Percentiles rank a stretch among this genome's conserved stretches.
These are phyloP conservation scores for Pseudogymnoascus sp. DNA, from an alignment of 2,329 filamentous ascomycete species.

Conservation along the genomic window DNA sequence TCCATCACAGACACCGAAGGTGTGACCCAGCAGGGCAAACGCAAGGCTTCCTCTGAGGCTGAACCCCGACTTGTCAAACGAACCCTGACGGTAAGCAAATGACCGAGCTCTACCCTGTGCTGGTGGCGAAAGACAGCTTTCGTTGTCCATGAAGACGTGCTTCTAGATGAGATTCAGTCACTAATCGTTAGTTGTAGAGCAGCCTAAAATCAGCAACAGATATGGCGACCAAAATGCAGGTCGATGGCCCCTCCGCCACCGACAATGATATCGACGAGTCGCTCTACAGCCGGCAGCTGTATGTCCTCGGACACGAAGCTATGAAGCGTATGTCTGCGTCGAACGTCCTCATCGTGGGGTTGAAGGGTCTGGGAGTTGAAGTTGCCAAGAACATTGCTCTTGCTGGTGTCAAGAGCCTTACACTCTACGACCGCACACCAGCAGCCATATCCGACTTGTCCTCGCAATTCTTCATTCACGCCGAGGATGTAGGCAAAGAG, in stretches of 20 bases:
- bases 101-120: background rate
- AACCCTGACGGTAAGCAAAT: slow-evolving; percentile 5
- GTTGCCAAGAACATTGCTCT: slow-evolving; percentile 98
- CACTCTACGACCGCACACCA: slow-evolving; percentile 82
- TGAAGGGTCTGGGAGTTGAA: slow-evolving; percentile 93
- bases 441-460: slow-evolving; percentile 84
- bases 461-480: slow-evolving; percentile 91
- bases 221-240: slow-evolving; percentile 59
- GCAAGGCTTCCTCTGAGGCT: slow-evolving; percentile 9
- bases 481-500: slow-evolving; percentile 84
- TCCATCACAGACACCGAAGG: slow-evolving; percentile 6
- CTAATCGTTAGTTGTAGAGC: background rate
- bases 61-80: slow-evolving; percentile 11
- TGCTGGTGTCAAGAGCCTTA: slow-evolving; percentile 94
- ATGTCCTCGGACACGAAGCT: slow-evolving; percentile 67
- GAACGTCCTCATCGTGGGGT: slow-evolving; percentile 83
- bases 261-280: slow-evolving; percentile 63
- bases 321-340: slow-evolving; percentile 99
- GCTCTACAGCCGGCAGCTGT: slow-evolving; percentile 68
- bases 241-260: slow-evolving; percentile 52
- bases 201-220: slow-evolving; percentile 31
- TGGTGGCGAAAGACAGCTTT: slow-evolving; percentile 1
- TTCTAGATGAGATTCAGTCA: background rate
- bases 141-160: background rate
- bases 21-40: slow-evolving; percentile 11